Evolutionary conservation across 495 filamentous ascomycete species (phyloP).

Genomic region (Neurospora intermedia): DNA sequence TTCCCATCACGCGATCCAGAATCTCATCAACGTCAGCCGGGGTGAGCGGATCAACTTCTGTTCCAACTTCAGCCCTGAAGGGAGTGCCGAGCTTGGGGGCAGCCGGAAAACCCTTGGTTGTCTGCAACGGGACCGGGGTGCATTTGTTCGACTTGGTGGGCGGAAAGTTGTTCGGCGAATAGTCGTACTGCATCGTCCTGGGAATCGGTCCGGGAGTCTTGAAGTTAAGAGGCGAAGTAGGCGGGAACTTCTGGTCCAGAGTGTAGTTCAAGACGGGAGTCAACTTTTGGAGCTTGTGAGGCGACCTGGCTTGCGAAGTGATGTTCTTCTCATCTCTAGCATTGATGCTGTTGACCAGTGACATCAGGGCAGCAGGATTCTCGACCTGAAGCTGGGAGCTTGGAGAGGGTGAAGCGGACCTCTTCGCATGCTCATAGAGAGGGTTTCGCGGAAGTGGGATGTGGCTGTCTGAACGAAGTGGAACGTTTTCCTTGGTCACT

Average conservation of each 20-base stretch:
- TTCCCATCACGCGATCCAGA: neutral
- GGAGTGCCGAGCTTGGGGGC: neutral
- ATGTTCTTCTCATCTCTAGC: neutral
- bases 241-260: neutral
- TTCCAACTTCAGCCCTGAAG: neutral
- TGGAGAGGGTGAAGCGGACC: neutral
- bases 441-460: neutral
- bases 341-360: neutral
- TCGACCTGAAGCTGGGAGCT: neutral
- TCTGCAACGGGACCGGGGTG: neutral
- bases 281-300: neutral
- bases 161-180: neutral
- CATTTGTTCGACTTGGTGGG: neutral
- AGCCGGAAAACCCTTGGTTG: neutral
- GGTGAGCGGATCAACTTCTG: neutral
- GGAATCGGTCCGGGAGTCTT: neutral
- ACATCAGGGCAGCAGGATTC: neutral
- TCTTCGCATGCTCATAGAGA: neutral
- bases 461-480: neutral
- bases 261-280: neutral
- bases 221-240: neutral
- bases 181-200: neutral
- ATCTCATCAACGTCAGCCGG: neutral
- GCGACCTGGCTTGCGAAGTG: neutral
- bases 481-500: neutral